Evolutionary conservation across 1,139 yeast genomes (phyloP), one percentile per base, ranked within the genome.

Genomic region (Arxiozyma heterogenica): DNA sequence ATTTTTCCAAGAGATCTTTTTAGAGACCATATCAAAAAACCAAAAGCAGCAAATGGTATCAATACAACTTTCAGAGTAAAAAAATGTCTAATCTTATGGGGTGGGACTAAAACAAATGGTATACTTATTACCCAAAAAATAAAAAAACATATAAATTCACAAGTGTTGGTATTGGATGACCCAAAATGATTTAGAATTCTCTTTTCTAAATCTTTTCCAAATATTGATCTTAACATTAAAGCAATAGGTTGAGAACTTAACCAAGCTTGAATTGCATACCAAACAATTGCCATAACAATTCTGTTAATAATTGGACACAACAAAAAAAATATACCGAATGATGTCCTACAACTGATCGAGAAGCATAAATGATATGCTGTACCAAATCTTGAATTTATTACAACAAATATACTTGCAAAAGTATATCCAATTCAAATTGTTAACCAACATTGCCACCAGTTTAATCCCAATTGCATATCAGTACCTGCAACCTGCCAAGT

Each of bases 401-500:
- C 78, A 49, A 86, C 84, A 64, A 84, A 84, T 1, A 77, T 63
- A 63, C 84, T 86, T 57, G 82, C 81, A 52, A 83, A 66, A 41
- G 75, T 66, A 66, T 83, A 83, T 15, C 89, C 89, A 30, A 83
- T 61, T 94, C 95, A 86, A 23, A 88, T 90, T 0, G 93, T 80
- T 38, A 87, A 66, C 95, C 95, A 88, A 18, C 86, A 83, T 67
- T 83, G 90, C 94, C 95, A 88, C 95, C 95, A 87, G 20, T 83
- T 80, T 71, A 88, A 73, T 9, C 93, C 93, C 46, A 79, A 77
- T 53, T 74, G 75, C 56, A 84, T 83, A 59, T 95, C 94, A 0
- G 94, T 84, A 6, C 93, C 83, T 7, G 95, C 95, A 64, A 89
- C 86, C 72, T 86, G 91, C 91, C 94, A 88, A 11, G 96, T 87